Conservation (phyloP, 148 eudicot genomes). For the Rhododendron ferrugineum region DNA sequence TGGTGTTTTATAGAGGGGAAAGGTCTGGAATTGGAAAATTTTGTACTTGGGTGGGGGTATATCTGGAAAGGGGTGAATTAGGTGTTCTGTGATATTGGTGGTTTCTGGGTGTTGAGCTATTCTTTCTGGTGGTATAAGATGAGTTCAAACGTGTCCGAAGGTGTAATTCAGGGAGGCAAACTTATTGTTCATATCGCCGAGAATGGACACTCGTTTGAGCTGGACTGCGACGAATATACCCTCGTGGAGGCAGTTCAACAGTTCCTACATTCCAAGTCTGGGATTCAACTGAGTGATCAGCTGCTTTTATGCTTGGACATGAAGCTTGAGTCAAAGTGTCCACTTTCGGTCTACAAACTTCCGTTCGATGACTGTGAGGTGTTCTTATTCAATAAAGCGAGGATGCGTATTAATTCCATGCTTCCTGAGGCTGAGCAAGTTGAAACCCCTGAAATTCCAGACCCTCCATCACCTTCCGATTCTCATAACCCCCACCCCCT, state of each 20-base stretch:
- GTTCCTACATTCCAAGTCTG: slow-evolving; percentile 53
- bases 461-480: slow-evolving; percentile 49
- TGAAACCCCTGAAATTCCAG: slow-evolving; percentile 38
- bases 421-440: slow-evolving; percentile 62
- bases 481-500: slow-evolving; percentile 65
- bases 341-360: slow-evolving; percentile 67
- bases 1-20: background rate
- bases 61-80: background rate
- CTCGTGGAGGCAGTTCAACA: slow-evolving; percentile 65
- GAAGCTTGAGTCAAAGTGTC: slow-evolving; percentile 65
- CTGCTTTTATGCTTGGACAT: slow-evolving; percentile 78
- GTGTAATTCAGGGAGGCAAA: slow-evolving; percentile 44
- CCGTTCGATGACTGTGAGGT: slow-evolving; percentile 73
- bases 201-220: slow-evolving; percentile 81
- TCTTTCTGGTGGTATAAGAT: slow-evolving; percentile 30
- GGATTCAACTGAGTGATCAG: slow-evolving; percentile 68
- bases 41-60: background rate
- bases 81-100: background rate
- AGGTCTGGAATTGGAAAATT: background rate
- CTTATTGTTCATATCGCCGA: slow-evolving; percentile 80
- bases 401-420: slow-evolving; percentile 71
- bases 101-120: background rate
- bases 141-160: slow-evolving; percentile 57
- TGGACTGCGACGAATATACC: slow-evolving; percentile 70
- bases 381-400: slow-evolving; percentile 70